Conservation (phyloP, 164 flowering plant genomes). For the Nelumbo lutea region DNA sequence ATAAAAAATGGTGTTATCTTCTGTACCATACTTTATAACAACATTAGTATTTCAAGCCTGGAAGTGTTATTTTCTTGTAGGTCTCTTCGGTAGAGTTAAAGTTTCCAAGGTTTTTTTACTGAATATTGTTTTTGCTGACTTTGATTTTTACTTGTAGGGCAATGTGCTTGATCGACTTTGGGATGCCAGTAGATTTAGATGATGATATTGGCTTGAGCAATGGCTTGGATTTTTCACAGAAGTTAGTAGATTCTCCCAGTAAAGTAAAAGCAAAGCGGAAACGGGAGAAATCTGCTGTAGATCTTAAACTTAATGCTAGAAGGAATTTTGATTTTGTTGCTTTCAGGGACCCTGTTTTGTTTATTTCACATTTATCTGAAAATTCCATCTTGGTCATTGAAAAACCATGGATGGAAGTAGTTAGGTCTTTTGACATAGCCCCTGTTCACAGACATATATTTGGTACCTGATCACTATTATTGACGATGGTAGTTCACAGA, state of each 20-base stretch:
- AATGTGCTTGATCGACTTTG: conserved; percentile 87
- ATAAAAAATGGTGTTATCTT: too few relatives aligned
- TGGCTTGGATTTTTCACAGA: conserved; percentile 24
- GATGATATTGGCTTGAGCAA: conserved; percentile 33
- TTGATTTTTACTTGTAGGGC: conserved; percentile 45
- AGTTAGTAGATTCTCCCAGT: conserved; percentile 19
- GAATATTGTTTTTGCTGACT: neutral
- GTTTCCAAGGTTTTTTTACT: neutral
- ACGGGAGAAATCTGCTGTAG: conserved; percentile 31
- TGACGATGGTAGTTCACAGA: neutral
- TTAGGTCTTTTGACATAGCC: conserved; percentile 51
- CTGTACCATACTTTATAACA: too few relatives aligned
- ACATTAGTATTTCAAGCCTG: too few relatives aligned
- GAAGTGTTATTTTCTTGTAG: too few relatives aligned
- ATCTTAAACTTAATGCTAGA: conserved; percentile 24
- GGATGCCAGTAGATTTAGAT: conserved; percentile 52
- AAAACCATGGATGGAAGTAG: conserved; percentile 92
- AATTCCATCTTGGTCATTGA: conserved; percentile 63
- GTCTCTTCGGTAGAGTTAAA: neutral
- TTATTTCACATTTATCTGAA: conserved; percentile 67
- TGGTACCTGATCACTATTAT: conserved; percentile 46
- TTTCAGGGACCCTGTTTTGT: conserved; percentile 73
- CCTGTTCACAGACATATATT: conserved; percentile 95
- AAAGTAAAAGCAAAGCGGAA: conserved; percentile 47
- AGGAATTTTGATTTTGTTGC: conserved; percentile 58